Conservation (phyloP, 2,329 filamentous ascomycete species). For the Neospermospora avenae region DNA sequence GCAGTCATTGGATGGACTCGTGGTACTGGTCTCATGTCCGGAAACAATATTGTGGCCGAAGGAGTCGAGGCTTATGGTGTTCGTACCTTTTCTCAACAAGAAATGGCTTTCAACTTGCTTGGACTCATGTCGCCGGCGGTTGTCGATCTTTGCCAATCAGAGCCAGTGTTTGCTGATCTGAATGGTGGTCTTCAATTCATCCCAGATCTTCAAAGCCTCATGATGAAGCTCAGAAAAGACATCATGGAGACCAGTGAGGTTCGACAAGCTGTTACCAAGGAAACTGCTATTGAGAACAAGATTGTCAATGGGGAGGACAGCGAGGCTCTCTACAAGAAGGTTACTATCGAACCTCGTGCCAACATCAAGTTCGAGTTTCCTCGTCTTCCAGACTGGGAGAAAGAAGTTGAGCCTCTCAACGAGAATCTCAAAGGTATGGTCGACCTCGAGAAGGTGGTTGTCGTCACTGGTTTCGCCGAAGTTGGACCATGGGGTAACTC, state of each 20-base stretch:
- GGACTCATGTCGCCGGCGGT: conserved; percentile 93
- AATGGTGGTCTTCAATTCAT: conserved; percentile 98
- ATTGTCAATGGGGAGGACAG: conserved; percentile 92
- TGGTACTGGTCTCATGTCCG: conserved; percentile 95
- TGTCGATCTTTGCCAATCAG: conserved; percentile 90
- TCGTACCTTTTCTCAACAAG: conserved; percentile 96
- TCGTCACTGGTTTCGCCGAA: conserved; percentile 94
- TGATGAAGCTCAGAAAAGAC: conserved; percentile 89
- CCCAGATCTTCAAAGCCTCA: conserved; percentile 88
- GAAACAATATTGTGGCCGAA: conserved; percentile 96
- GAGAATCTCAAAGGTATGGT: conserved; percentile 94
- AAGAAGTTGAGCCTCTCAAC: conserved; percentile 85
- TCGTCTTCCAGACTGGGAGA: conserved; percentile 83
- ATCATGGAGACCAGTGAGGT: conserved; percentile 95
- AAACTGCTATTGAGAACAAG: conserved; percentile 95
- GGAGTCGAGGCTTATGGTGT: conserved; percentile 96
- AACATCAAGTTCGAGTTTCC: conserved; percentile 99
- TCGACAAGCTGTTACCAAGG: conserved; percentile 88
- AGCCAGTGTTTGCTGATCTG: conserved; percentile 94
- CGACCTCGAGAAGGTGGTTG: conserved; percentile 95
- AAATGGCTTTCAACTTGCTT: conserved; percentile 98
- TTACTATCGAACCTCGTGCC: conserved; percentile 86
- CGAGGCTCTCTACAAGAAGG: conserved; percentile 91
- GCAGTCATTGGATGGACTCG: conserved; percentile 99
- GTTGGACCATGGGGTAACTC: conserved; percentile 98